Conservation (phyloP, 2,329 filamentous ascomycete species). For the Pseudocercospora musae region DNA sequence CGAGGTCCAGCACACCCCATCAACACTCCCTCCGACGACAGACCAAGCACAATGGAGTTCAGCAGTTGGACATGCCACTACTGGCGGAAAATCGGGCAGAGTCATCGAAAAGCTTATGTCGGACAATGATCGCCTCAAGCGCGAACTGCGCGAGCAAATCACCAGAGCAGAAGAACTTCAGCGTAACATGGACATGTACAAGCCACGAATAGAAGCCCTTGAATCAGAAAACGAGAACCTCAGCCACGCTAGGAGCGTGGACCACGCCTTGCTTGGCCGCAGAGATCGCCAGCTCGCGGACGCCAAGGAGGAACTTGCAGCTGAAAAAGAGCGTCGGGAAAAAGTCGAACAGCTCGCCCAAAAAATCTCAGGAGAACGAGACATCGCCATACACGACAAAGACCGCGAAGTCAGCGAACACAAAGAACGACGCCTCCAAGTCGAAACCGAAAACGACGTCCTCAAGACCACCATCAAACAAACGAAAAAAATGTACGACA, state of each 20-base stretch:
- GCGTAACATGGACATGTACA: slow-evolving; percentile 63
- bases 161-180: slow-evolving; percentile 64
- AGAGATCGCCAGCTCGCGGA: slow-evolving; percentile 73
- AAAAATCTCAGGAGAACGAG: slow-evolving; percentile 61
- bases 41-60: slow-evolving; percentile 55
- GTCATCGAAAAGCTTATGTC: slow-evolving; percentile 79
- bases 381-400: slow-evolving; percentile 58
- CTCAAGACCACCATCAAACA: slow-evolving; percentile 70
- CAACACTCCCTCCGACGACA: slow-evolving; percentile 14
- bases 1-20: slow-evolving; percentile 10
- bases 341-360: slow-evolving; percentile 60
- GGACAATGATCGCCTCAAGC: slow-evolving; percentile 73
- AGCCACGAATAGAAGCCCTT: slow-evolving; percentile 68
- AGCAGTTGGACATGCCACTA: slow-evolving; percentile 61
- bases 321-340: slow-evolving; percentile 60
- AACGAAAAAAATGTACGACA: slow-evolving; percentile 62
- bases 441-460: slow-evolving; percentile 61
- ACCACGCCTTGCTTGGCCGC: slow-evolving; percentile 65
- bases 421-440: slow-evolving; percentile 46
- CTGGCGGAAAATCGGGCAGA: slow-evolving; percentile 67
- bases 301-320: slow-evolving; percentile 60
- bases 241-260: slow-evolving; percentile 67
- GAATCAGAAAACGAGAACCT: slow-evolving; percentile 66
- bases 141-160: slow-evolving; percentile 53
- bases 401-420: slow-evolving; percentile 61